Evolutionary conservation across 1,284 basidiomycete species (phyloP).

Genomic region (Microbotryomycetes sp.): DNA sequence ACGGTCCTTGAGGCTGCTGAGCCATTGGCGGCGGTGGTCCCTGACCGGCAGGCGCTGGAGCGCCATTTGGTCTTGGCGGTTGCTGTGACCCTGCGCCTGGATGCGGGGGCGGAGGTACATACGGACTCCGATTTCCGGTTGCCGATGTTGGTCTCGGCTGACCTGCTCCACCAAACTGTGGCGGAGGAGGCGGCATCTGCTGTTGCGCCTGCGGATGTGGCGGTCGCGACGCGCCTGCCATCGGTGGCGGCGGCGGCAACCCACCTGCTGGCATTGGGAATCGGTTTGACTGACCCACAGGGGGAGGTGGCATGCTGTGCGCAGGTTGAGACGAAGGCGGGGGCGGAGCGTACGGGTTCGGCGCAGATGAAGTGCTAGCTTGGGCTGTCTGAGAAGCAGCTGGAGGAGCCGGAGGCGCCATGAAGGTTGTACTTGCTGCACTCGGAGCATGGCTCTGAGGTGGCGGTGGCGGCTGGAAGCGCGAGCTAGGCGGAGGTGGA

Average conservation of each 20-base stretch:
- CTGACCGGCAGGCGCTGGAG: background rate
- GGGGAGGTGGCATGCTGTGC: constrained; percentile 23
- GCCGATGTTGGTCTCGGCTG: background rate
- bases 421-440: constrained; percentile 30
- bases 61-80: background rate
- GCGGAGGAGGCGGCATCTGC: constrained; percentile 1
- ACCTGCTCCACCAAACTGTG: background rate
- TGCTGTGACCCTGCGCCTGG: background rate
- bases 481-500: constrained; percentile 37
- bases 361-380: constrained; percentile 20
- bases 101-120: background rate
- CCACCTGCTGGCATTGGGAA: constrained; percentile 19
- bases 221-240: background rate
- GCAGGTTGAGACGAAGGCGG: constrained; percentile 19
- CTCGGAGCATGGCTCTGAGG: constrained; percentile 5
- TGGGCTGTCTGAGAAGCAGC: constrained; percentile 36
- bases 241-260: constrained; percentile 28
- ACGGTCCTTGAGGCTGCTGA: background rate
- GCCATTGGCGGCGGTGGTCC: background rate
- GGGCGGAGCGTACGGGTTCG: constrained; percentile 38
- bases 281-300: constrained; percentile 16
- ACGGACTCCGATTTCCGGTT: background rate
- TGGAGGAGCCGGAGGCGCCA: constrained; percentile 26
- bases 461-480: constrained; percentile 10
- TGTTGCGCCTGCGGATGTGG: background rate